Conservation (phyloP, 352 stramenopile genomes). For the Albugo laibachii region DNA sequence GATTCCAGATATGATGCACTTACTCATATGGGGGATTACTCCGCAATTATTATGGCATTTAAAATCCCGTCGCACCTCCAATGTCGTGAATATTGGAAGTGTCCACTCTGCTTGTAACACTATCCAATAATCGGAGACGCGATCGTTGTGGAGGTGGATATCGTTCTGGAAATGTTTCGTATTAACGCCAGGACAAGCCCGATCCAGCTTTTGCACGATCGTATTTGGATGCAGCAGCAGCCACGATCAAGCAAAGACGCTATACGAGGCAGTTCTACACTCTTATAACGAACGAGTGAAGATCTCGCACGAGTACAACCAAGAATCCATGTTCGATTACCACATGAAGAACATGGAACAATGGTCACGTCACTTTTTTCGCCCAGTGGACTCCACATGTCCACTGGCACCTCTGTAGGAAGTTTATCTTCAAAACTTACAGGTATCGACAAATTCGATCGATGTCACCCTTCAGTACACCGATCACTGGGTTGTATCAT, state of each 20-base stretch:
- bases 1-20: neutral
- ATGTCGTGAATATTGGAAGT: neutral
- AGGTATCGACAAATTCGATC: slow-evolving; percentile 3
- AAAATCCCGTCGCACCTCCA: neutral
- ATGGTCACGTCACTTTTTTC: slow-evolving; percentile 4
- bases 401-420: neutral
- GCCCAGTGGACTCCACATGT: slow-evolving; percentile 4
- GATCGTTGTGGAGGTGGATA: slow-evolving; percentile 2
- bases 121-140: neutral
- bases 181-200: neutral
- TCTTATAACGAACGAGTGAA: slow-evolving; percentile 1
- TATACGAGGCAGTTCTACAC: neutral
- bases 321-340: slow-evolving; percentile 7
- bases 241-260: neutral
- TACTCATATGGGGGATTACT: neutral
- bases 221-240: too few relatives aligned
- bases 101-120: neutral
- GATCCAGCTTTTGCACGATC: slow-evolving; percentile 1
- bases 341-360: slow-evolving; percentile 1
- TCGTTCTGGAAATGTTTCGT: neutral
- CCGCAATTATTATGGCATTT: neutral
- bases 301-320: slow-evolving; percentile 1
- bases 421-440: neutral
- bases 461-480: slow-evolving; percentile 3
- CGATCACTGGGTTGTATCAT: slow-evolving; percentile 2